These are phyloP conservation scores for Venturia oleaginea DNA, from an alignment of 2,329 filamentous ascomycete species.

Conservation along the genomic window DNA sequence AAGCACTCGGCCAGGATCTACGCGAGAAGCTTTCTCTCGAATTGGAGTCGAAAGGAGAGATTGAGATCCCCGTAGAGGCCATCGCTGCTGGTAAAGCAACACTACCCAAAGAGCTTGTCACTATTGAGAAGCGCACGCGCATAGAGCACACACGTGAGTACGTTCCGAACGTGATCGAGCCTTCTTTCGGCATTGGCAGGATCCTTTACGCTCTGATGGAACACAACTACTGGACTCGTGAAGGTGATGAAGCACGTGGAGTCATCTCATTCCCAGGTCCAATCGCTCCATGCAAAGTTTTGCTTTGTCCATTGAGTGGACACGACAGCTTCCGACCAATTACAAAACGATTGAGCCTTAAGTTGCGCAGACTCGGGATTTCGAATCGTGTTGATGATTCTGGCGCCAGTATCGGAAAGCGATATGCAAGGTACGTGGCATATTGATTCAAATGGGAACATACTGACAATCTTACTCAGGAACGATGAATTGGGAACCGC, in stretches of 20 bases:
- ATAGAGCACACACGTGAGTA: conserved; percentile 81
- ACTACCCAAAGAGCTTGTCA: conserved; percentile 68
- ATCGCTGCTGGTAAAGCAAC: conserved; percentile 65
- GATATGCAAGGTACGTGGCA: conserved; percentile 36
- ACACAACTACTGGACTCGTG: conserved; percentile 90
- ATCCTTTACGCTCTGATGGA: conserved; percentile 91
- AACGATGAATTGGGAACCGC: conserved; percentile 96
- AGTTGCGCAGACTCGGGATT: conserved; percentile 66
- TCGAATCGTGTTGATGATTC: conserved; percentile 85
- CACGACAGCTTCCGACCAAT: conserved; percentile 75
- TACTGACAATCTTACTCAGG: conserved; percentile 41
- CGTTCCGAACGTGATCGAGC: conserved; percentile 93
- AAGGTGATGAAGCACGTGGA: conserved; percentile 73
- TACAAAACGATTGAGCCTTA: conserved; percentile 61
- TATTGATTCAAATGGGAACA: not conserved
- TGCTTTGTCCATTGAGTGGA: conserved; percentile 79
- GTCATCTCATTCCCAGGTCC: conserved; percentile 67
- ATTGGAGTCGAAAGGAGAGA: conserved; percentile 63
- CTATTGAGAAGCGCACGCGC: conserved; percentile 74
- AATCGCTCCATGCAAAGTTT: conserved; percentile 89
- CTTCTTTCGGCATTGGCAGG: conserved; percentile 91
- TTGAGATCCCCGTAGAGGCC: conserved; percentile 63
- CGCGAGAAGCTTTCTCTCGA: conserved; percentile 71
- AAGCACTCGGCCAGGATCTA: conserved; percentile 68
- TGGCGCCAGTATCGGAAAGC: conserved; percentile 85